Percentiles rank a stretch among this genome's conserved stretches.
These are phyloP conservation scores for Scytalidium sp. DNA, from an alignment of 2,329 filamentous ascomycete species.

Conservation along the genomic window DNA sequence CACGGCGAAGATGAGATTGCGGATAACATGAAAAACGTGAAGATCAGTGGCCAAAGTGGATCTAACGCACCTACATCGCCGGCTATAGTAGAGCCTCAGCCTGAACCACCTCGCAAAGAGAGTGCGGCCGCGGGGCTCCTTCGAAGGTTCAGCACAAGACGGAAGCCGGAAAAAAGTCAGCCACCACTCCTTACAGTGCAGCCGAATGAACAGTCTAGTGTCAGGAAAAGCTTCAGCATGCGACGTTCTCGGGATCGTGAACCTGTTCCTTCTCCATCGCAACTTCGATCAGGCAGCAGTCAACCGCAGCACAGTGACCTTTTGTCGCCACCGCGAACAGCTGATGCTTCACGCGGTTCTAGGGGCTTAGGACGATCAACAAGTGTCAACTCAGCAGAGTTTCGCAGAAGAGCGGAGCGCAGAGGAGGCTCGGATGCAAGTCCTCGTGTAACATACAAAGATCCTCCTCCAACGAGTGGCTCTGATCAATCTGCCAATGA, in stretches of 20 bases:
- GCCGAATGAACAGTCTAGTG: slow-evolving; percentile 63
- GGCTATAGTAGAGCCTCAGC: slow-evolving; percentile 52
- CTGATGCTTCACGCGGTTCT: slow-evolving; percentile 58
- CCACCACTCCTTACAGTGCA: slow-evolving; percentile 77
- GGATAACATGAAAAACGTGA: slow-evolving; percentile 67
- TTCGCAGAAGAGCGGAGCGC: slow-evolving; percentile 61
- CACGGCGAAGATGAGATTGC: slow-evolving; percentile 91
- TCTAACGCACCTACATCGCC: slow-evolving; percentile 44
- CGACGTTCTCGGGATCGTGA: slow-evolving; percentile 54
- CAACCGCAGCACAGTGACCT: slow-evolving; percentile 77
- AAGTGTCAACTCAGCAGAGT: slow-evolving; percentile 86
- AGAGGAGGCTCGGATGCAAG: slow-evolving; percentile 51
- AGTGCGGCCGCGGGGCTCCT: slow-evolving; percentile 81
- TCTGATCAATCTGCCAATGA: slow-evolving; percentile 70
- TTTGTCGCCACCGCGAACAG: slow-evolving; percentile 67
- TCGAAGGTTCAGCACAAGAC: slow-evolving; percentile 84
- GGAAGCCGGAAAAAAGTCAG: slow-evolving; percentile 59
- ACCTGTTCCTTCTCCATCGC: slow-evolving; percentile 43
- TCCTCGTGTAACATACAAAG: slow-evolving; percentile 49
- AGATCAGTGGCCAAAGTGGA: slow-evolving; percentile 46
- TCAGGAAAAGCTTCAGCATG: slow-evolving; percentile 88
- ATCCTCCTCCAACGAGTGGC: slow-evolving; percentile 72
- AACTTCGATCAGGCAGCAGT: slow-evolving; percentile 53
- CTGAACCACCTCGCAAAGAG: slow-evolving; percentile 73
- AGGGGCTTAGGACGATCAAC: slow-evolving; percentile 80